These are phyloP conservation scores for Starmera caribaea DNA, from an alignment of 805 yeast genomes.

Conservation along the genomic window DNA sequence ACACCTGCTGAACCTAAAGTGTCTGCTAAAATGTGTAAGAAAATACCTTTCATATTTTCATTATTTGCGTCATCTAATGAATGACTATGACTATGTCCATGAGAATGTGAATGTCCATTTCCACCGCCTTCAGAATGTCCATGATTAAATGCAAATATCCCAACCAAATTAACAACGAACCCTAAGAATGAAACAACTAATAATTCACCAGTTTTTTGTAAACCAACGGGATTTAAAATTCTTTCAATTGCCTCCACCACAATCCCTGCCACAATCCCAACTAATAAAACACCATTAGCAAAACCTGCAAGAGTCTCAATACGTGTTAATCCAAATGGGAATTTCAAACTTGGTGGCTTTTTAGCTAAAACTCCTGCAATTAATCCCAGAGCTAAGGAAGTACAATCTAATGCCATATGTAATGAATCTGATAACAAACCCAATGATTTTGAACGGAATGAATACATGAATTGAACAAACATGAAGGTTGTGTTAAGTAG, in stretches of 20 bases:
- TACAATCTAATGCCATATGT: constrained; percentile 94
- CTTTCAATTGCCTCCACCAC: constrained; percentile 81
- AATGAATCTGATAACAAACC: constrained; percentile 89
- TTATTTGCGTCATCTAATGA: constrained; percentile 25
- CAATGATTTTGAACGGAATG: constrained; percentile 84
- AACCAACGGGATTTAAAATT: constrained; percentile 62
- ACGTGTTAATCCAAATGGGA: constrained; percentile 78
- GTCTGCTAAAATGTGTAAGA: constrained; percentile 89
- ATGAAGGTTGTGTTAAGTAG: constrained; percentile 83
- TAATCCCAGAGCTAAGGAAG: constrained; percentile 80
- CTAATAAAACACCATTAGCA: constrained; percentile 79
- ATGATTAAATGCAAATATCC: constrained; percentile 90
- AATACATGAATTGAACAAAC: constrained; percentile 88
- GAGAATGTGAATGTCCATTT: constrained; percentile 38
- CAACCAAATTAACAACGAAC: constrained; percentile 78
- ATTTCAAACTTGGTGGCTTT: constrained; percentile 52
- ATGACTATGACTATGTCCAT: constrained; percentile 22
- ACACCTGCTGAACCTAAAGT: constrained; percentile 97
- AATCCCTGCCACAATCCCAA: constrained; percentile 87
- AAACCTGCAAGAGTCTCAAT: constrained; percentile 92
- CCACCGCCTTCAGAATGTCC: constrained; percentile 45
- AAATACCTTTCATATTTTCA: constrained; percentile 88
- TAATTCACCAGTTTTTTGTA: constrained; percentile 76
- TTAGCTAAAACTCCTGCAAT: constrained; percentile 69
- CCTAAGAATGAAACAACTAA: constrained; percentile 81